These are phyloP conservation scores for Blastocystis sp. DNA, from an alignment of 352 stramenopile species.

Conservation along the genomic window DNA sequence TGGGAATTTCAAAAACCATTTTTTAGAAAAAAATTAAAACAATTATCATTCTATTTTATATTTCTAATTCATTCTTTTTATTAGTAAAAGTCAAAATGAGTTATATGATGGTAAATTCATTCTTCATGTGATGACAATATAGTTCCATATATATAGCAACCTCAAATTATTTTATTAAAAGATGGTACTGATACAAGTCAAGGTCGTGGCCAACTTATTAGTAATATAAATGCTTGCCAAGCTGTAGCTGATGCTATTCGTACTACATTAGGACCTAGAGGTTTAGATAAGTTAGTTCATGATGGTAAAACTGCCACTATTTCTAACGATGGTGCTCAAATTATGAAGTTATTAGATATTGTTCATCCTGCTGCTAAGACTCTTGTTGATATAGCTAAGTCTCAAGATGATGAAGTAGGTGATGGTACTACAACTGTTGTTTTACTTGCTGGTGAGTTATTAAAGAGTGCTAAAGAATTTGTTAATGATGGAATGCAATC, in stretches of 20 bases:
- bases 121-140: too few species aligned
- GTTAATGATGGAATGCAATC: constrained; percentile 87
- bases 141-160: constrained; percentile 47
- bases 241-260: constrained; percentile 84
- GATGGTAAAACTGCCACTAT: constrained; percentile 70
- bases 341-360: constrained; percentile 93
- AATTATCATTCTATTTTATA: neutral
- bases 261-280: constrained; percentile 81
- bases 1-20: neutral
- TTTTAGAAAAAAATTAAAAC: neutral
- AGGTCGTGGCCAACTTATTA: constrained; percentile 77
- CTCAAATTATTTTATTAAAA: constrained; percentile 89
- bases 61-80: too few species aligned
- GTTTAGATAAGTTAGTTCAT: constrained; percentile 98
- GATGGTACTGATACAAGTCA: constrained; percentile 95
- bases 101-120: neutral
- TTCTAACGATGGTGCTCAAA: constrained; percentile 92
- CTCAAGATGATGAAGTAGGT: constrained; percentile 63
- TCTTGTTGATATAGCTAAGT: constrained; percentile 85
- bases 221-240: constrained; percentile 78
- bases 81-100: too few species aligned
- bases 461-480: constrained; percentile 86
- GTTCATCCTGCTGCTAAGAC: constrained; percentile 91
- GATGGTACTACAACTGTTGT: constrained; percentile 88
- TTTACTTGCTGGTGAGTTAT: constrained; percentile 79